These are phyloP conservation scores for Eucalyptus leucophloia DNA, from an alignment of 345 rosid species.

Conservation along the genomic window DNA sequence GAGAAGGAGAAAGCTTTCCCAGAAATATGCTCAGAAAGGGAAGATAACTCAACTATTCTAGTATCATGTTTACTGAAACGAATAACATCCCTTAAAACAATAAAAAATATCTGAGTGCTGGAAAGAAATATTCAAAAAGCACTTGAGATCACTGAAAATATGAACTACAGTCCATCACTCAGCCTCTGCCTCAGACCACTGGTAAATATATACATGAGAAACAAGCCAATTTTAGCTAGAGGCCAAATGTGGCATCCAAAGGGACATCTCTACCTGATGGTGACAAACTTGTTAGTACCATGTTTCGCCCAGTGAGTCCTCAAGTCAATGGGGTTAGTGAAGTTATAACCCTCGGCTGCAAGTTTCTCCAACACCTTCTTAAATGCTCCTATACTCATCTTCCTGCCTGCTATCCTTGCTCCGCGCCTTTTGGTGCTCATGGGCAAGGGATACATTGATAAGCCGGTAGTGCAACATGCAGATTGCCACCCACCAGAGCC, in stretches of 20 bases:
- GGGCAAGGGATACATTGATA: constrained; percentile 17
- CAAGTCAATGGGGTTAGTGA: constrained; percentile 14
- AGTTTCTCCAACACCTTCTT: constrained; percentile 19
- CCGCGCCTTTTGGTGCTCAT: constrained; percentile 17
- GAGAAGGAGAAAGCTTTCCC: neutral
- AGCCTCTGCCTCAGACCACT: neutral
- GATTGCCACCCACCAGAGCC: constrained; percentile 31
- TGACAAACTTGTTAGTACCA: constrained; percentile 25
- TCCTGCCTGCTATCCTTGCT: constrained; percentile 22
- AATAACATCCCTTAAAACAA: neutral
- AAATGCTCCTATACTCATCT: constrained; percentile 23
- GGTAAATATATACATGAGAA: neutral
- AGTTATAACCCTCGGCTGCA: constrained; percentile 17
- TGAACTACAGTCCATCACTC: neutral
- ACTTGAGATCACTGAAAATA: neutral
- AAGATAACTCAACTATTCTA: neutral
- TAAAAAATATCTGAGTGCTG: neutral
- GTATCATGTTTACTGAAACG: neutral
- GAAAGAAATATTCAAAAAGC: neutral
- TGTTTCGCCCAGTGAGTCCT: constrained; percentile 24
- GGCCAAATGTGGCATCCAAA: neutral
- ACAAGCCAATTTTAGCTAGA: neutral
- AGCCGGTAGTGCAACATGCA: constrained; percentile 14
- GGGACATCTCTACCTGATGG: constrained; percentile 12
- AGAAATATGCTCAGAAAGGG: neutral